phyloP scores from a whole-genome alignment of 352 stramenopile genomes.

The Phytophthora lateralis region DNA sequence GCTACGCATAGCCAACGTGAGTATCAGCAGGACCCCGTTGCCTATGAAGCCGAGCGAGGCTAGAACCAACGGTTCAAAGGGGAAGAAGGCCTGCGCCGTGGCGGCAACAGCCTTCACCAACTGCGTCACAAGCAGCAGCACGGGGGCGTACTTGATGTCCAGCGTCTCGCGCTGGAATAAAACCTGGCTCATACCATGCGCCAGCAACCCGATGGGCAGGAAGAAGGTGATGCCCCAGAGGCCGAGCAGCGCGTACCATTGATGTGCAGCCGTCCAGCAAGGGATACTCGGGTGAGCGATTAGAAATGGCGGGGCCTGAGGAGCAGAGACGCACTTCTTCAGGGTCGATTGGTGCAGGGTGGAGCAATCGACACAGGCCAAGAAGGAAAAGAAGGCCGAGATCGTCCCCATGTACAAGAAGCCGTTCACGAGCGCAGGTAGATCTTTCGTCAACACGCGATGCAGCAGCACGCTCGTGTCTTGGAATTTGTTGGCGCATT shows the following conservation, averaged over 20 bases:
- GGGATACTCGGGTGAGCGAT: conserved; percentile 45
- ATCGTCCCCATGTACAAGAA: conserved; percentile 70
- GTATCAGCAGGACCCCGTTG: conserved; percentile 41
- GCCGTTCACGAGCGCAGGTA: conserved; percentile 51
- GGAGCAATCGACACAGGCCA: conserved; percentile 51
- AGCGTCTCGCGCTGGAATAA: conserved; percentile 64
- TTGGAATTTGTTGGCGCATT: conserved; percentile 76
- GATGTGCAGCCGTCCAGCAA: conserved; percentile 52
- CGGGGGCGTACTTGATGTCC: conserved; percentile 67
- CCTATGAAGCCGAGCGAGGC: conserved; percentile 40
- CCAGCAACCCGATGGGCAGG: conserved; percentile 58
- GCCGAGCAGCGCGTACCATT: conserved; percentile 54
- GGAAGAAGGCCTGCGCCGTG: conserved; percentile 55
- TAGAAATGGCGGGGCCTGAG: conserved; percentile 36
- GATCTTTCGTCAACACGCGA: conserved; percentile 59
- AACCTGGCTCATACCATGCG: conserved; percentile 69
- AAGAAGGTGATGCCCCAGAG: conserved; percentile 68
- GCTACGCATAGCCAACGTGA: conserved; percentile 49
- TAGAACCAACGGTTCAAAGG: conserved; percentile 42
- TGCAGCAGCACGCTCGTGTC: conserved; percentile 59
- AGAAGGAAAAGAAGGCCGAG: conserved; percentile 64
- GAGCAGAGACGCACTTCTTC: conserved; percentile 4
- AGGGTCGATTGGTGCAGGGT: conserved; percentile 4
- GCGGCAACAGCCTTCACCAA: conserved; percentile 54
- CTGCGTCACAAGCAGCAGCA: conserved; percentile 56